Percentiles rank a stretch among this genome's conserved stretches.
Evolutionary conservation across 148 eudicot species (phyloP).

Genomic region (Vaccinium vitisidaea): DNA sequence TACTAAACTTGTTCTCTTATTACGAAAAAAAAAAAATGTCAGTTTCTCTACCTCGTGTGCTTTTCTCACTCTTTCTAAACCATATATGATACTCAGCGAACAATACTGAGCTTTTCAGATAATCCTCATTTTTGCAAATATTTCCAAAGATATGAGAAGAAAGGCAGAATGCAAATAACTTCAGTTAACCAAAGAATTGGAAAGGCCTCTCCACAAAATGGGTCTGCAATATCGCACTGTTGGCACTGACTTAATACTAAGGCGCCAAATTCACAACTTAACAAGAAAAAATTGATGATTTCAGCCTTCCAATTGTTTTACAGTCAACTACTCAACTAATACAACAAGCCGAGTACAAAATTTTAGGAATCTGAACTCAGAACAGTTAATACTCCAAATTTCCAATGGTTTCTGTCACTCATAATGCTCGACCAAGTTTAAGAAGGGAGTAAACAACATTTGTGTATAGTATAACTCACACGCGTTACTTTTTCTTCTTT

Average conservation of each 20-base stretch:
- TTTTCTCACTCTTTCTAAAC: background rate
- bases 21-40: background rate
- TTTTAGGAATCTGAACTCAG: background rate
- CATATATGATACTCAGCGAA: background rate
- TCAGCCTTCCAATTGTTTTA: background rate
- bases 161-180: background rate
- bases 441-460: background rate
- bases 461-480: conserved; percentile 5
- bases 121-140: background rate
- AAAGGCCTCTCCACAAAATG: background rate
- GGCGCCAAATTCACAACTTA: background rate
- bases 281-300: background rate
- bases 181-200: background rate
- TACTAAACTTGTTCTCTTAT: background rate
- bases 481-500: conserved; percentile 37
- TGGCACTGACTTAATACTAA: background rate
- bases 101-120: background rate
- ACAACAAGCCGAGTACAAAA: background rate
- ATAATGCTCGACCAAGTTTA: background rate
- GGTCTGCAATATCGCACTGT: background rate
- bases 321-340: background rate
- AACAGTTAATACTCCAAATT: background rate
- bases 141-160: background rate
- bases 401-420: background rate
- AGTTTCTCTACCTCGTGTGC: background rate